Conservation (phyloP, 202 grass and related monocot species). For the Setaria italica region DNA sequence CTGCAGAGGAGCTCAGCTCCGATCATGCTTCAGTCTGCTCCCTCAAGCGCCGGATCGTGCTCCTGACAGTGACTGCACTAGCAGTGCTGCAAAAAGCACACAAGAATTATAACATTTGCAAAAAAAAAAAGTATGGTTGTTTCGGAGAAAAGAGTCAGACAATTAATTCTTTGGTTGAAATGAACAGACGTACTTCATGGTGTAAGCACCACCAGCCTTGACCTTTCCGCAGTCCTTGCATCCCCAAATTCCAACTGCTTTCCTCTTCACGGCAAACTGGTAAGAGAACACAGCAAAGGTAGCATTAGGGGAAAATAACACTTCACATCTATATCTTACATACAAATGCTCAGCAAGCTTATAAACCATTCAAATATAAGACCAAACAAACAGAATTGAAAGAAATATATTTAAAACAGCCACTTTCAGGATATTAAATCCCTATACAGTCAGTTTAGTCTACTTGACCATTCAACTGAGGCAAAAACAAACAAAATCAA, state of each 20-base stretch:
- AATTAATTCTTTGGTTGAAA: neutral
- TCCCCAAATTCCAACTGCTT: slow-evolving; percentile 95
- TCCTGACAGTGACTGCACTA: slow-evolving; percentile 91
- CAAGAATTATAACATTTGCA: neutral
- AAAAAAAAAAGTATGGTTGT: neutral
- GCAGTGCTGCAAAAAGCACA: slow-evolving; percentile 69
- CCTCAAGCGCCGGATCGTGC: slow-evolving; percentile 86
- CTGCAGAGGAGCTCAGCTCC: neutral
- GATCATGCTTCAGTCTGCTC: slow-evolving; percentile 86
- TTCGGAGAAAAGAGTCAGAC: neutral
- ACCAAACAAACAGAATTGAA: neutral
- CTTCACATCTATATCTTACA: neutral
- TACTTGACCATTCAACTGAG: neutral
- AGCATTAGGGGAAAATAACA: neutral
- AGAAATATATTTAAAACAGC: neutral
- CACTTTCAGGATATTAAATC: neutral
- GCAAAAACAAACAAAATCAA: neutral
- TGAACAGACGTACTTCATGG: slow-evolving; percentile 64
- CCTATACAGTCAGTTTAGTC: neutral
- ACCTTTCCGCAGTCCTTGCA: slow-evolving; percentile 96
- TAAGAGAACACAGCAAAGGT: neutral
- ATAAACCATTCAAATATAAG: neutral
- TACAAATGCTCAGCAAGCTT: neutral
- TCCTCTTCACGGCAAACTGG: slow-evolving; percentile 90
- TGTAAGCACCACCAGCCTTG: slow-evolving; percentile 95